phyloP scores from a whole-genome alignment of 257 asterid species.

The Solanum chiquidenum region DNA sequence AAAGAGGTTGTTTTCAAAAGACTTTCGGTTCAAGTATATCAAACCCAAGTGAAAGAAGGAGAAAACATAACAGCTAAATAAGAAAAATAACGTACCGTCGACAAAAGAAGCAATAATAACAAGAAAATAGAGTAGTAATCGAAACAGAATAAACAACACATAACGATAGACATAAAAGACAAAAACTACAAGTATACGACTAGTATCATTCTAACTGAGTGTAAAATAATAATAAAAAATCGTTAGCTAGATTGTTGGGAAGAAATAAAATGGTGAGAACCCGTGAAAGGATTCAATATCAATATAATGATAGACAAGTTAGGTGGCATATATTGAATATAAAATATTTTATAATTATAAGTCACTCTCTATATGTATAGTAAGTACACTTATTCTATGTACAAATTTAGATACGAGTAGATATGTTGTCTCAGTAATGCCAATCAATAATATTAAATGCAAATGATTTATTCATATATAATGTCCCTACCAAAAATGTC shows the following conservation, averaged over 20 bases:
- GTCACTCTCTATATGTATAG: not conserved
- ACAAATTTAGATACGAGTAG: constrained; percentile 8
- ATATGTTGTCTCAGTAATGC: constrained; percentile 14
- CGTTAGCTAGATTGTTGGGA: not conserved
- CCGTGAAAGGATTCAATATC: constrained; percentile 10
- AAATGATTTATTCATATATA: not conserved
- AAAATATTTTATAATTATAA: not conserved
- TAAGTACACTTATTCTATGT: not conserved
- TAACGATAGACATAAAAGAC: not conserved
- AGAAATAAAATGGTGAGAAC: not conserved
- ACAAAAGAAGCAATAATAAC: not conserved
- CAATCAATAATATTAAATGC: constrained; percentile 4
- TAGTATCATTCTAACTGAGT: not conserved
- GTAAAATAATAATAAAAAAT: not conserved
- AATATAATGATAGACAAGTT: constrained; percentile 1
- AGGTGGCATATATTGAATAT: not conserved
- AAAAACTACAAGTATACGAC: not conserved
- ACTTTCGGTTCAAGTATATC: not conserved
- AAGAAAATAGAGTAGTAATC: not conserved
- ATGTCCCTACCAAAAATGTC: not conserved
- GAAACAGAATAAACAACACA: not conserved
- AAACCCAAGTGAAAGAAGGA: not conserved
- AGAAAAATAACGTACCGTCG: not conserved
- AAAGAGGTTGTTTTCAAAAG: accelerated
- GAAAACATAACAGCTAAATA: too few relatives aligned